Conservation (phyloP, 148 eudicot species). For the Chenopodium suecicum region DNA sequence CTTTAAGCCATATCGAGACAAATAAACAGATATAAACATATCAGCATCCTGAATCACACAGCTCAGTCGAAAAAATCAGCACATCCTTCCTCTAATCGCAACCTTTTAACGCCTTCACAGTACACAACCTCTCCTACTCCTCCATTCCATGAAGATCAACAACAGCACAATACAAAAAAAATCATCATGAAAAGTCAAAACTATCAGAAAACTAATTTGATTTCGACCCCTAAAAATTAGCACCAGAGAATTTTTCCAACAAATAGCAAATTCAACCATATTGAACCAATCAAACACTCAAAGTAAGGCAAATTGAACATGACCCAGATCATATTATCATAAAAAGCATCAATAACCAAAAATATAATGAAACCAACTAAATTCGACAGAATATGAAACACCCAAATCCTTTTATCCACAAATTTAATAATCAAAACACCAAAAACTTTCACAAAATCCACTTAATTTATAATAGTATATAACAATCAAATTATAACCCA, state of each 20-base stretch:
- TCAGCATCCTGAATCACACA: constrained; percentile 7
- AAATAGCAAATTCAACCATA: constrained; percentile 1
- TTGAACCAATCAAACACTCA: neutral
- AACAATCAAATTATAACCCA: constrained; percentile 6
- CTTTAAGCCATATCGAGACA: neutral
- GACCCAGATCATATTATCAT: neutral
- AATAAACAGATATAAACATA: neutral
- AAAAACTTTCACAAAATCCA: neutral
- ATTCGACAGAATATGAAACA: neutral
- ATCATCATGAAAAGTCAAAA: constrained; percentile 14
- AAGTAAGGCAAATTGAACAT: constrained; percentile 3
- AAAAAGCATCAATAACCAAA: neutral
- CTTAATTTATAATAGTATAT: neutral
- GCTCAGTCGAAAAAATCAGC: neutral
- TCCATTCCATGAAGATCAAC: neutral
- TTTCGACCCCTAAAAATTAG: neutral
- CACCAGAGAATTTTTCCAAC: constrained; percentile 6
- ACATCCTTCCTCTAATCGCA: neutral
- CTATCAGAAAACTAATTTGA: neutral
- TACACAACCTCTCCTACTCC: neutral
- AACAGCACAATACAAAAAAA: neutral
- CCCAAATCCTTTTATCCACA: constrained; percentile 3
- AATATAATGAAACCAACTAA: neutral
- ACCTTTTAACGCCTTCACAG: neutral
- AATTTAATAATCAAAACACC: neutral